Base-by-base conservation (phyloP, 2,329 filamentous ascomycete species). In the Pseudogymnoascus sp. region DNA sequence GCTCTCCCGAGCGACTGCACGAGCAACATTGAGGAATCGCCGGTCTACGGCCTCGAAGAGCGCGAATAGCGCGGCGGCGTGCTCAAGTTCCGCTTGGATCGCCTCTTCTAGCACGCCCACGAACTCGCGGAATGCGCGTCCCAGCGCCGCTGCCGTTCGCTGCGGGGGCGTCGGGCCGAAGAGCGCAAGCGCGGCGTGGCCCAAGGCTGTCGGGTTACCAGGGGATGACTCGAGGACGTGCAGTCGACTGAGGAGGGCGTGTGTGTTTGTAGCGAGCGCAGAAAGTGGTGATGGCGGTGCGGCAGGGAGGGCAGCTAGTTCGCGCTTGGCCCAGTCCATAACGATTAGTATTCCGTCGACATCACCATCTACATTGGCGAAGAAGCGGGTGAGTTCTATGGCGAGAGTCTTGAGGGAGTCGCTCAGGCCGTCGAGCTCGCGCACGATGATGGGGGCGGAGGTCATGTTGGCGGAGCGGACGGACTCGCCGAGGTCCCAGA, bases 321-420 rank as follows among this genome's bases (percentile, higher is more conserved):
- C 92, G 67, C 92, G 87, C 72, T 89, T 89, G 12, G 91, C 90
- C 93, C 93, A 97, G 73, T 96, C 91, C 92, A 97, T 97, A 61
- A 96, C 91, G 65, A 95, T 89, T 37, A 97, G 82, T 68, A 97
- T 96, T 65, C 89, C 88, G 73, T 97, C 93, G 69, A 97, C 89
- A 71, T 97, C 93, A 25, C 91, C 90, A 70, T 97, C 91, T 11
- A 97, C 91, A 68, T 93, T 91, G 61, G 92, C 90, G 74, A 97
- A 96, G 79, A 97, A 97, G 71, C 88, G 88, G 6, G 90, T 96
- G 68, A 97, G 83, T 73, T 96, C 92, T 14, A 92, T 81, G 1
- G 91, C 90, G 23, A 97, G 81, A 2, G 86, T 88, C 76, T 93
- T 96, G 66, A 97, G 83, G 62, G 86, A 92, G 66, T 96, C 91